phyloP scores from a whole-genome alignment of 2,329 filamentous ascomycete genomes.

The Talaromyces piceae region DNA sequence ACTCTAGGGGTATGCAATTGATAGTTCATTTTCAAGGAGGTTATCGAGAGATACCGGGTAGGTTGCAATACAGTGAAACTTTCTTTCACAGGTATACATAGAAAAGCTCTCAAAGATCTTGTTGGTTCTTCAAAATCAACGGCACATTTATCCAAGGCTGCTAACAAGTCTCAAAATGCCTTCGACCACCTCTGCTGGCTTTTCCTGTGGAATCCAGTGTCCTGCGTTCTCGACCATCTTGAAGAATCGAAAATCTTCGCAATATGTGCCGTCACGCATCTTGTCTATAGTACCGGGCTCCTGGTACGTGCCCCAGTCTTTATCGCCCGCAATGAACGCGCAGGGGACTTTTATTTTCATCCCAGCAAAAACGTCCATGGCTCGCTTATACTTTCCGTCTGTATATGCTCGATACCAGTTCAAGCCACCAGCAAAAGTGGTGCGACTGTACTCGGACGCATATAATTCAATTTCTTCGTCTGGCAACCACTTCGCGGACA shows the following conservation, averaged over 20 bases:
- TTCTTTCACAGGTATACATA: too few species aligned
- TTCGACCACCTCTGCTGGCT: constrained; percentile 47
- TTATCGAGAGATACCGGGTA: too few species aligned
- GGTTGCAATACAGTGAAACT: too few species aligned
- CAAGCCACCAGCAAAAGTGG: constrained; percentile 57
- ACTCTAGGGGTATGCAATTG: too few species aligned
- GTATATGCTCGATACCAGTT: constrained; percentile 62
- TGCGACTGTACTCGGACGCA: constrained; percentile 52
- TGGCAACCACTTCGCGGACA: constrained; percentile 45
- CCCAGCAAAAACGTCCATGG: constrained; percentile 54
- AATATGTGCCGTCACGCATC: constrained; percentile 40
- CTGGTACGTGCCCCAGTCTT: constrained; percentile 63
- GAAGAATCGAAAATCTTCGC: constrained; percentile 46
- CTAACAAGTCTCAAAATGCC: constrained; percentile 39
- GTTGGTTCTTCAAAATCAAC: background rate
- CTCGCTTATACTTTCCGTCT: constrained; percentile 35
- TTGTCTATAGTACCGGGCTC: constrained; percentile 56
- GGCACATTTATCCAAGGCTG: background rate
- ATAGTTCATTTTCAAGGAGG: too few species aligned
- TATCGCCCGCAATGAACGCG: constrained; percentile 53
- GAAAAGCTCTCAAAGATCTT: too few species aligned
- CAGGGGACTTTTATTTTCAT: constrained; percentile 55
- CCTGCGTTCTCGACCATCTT: constrained; percentile 53
- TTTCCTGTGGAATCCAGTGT: constrained; percentile 64
- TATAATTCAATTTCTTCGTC: constrained; percentile 54